Base-by-base conservation (phyloP, 805 yeast species). In the Lipomyces orientalis region DNA sequence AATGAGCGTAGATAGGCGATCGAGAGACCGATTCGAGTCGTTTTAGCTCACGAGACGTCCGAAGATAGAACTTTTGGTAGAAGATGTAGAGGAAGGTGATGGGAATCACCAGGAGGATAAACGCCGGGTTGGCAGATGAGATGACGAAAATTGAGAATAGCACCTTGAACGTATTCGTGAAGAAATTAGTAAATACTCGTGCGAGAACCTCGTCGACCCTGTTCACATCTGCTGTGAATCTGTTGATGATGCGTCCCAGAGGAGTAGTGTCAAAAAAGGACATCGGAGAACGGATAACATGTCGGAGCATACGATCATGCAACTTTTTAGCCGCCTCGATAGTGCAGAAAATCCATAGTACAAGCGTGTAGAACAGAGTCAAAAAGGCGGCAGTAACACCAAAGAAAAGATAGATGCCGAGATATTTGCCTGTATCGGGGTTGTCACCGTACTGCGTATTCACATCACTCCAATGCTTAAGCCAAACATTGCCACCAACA, bases 401-500 rank as follows among this genome's bases (percentile, higher is more conserved):
- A 54, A 94, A 81, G 6, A 83, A 81, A 68, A 90, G 85, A 76
- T 94, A 95, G 62, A 90, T 81, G n/a, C 89, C 88, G 72, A 95
- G 81, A 74, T 92, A 95, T 73, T 79, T 85, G 61, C 80, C 80
- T 14, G 90, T 86, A 66, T 88, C 78, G 1, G 97, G 97, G 77
- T 94, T 93, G 63, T 79, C 79, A 22, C 93, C 94, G 39, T 79
- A 75, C 58, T 77, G 79, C 1, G 93, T 84, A 75, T 94, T 94
- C 19, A 89, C 86, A 75, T 95, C 99, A 12, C 98, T 91, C 99
- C 99, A 95, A 77, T 91, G 91, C 77, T 95, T 94, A 74, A 95
- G 85, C 99, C 99, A 95, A 61, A 93, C 85, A 76, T 89, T 93
- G 37, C 93, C 88, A 9, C 72, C 62, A n/a, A 73, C 75, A 12